Percentiles rank a stretch among this genome's conserved stretches.
These are phyloP conservation scores for Backusella liffmaniae DNA, from an alignment of 192 early-diverging fungal genomes.

Conservation along the genomic window DNA sequence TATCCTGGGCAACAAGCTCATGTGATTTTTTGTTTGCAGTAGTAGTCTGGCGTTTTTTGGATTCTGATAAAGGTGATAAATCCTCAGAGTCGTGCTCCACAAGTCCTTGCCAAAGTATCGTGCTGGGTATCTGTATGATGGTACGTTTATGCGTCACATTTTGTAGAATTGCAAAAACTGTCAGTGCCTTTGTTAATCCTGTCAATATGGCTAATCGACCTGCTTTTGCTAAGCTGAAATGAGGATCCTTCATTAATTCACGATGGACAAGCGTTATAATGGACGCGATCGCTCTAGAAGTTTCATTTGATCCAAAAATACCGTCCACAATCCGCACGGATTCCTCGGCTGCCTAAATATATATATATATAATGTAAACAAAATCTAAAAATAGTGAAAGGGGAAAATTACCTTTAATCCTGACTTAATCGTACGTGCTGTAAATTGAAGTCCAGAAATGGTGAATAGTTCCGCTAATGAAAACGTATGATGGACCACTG, in stretches of 20 bases:
- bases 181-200: constrained; percentile 77
- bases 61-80: not conserved
- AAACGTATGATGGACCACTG: constrained; percentile 66
- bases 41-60: not conserved
- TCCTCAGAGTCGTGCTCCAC: constrained; percentile 50
- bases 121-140: constrained; percentile 43
- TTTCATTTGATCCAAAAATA: constrained; percentile 93
- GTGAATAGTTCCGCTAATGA: constrained; percentile 75
- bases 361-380: not conserved
- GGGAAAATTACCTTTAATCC: constrained; percentile 30
- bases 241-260: constrained; percentile 70
- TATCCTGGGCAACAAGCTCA: not conserved
- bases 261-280: constrained; percentile 76
- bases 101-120: constrained; percentile 58
- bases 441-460: constrained; percentile 76
- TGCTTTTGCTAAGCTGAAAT: constrained; percentile 57
- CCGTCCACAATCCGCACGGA: constrained; percentile 90
- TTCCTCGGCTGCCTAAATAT: constrained; percentile 75
- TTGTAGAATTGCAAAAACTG: constrained; percentile 85
- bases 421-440: constrained; percentile 71
- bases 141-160: constrained; percentile 69
- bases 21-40: constrained; percentile 6
- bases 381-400: not conserved
- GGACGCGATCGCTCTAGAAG: constrained; percentile 81
- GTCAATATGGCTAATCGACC: constrained; percentile 69